Evolutionary conservation across 1,139 yeast species (phyloP), one percentile per base, ranked within the genome.

Genomic region (Nakaseomyces sp.): DNA sequence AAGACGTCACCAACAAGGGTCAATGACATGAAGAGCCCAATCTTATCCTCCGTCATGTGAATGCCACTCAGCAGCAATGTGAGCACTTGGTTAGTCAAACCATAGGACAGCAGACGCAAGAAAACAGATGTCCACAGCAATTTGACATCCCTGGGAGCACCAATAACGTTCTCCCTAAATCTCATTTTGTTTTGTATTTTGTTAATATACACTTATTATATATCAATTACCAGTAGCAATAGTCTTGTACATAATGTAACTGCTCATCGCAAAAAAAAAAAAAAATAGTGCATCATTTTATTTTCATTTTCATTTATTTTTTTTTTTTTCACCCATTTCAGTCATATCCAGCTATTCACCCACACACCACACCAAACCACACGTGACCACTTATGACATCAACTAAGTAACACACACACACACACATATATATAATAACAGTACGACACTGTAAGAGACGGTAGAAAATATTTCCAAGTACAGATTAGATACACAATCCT

Each of bases 11-110:
- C 96, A 2, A 81, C 60, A 51, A 87, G 67, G 0, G 96, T 87
- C 45, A 81, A 65, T 0, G 95, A 76, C 95, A 88, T 87, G 60
- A 88, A 88, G 29, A 76, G 48, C 2, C 96, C 96, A 41, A 84
- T 82, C 32, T 69, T 61, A 1, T 73, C 59, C 46, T 83, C 87
- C 0, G 74, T 55, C 40, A 83, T 70, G 2, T 73, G 74, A 5
- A 83, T 61, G 4, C 73, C 70, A 45, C 73, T 74, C 41, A 88
- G 69, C 53, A 79, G 86, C 13, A 85, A 70, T 0, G 91, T 82
- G 41, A 88, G 66, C 5, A 88, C 80, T 65, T 87, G 89, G 55
- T 87, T 85, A 10, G 93, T 81, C 48, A 83, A 68, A 3, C 95
- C 95, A 61, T 81, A 88, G 2, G 93, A 81, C 47, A 79, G 67